Evolutionary conservation across 192 early-diverging fungal genomes (phyloP).

Genomic region (Spizellomyces sp.): DNA sequence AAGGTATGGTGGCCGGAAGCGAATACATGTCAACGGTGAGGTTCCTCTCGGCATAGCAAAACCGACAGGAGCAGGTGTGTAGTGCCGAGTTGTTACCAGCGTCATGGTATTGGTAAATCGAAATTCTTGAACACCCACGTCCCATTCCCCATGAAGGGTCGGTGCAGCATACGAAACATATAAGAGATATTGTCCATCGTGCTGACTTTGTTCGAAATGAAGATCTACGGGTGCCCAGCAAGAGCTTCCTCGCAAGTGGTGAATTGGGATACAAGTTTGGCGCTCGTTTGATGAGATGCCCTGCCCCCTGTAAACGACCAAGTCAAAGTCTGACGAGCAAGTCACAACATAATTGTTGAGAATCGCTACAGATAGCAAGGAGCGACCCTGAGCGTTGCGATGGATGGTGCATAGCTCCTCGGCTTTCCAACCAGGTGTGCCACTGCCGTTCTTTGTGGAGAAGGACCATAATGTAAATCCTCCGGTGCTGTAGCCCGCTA

Average conservation of each 20-base stretch:
- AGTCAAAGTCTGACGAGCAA: conserved; percentile 18
- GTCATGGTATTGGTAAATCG: conserved; percentile 1
- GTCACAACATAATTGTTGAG: conserved; percentile 8
- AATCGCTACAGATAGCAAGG: conserved; percentile 10
- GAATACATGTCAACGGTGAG: conserved; percentile 5
- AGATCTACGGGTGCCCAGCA: conserved; percentile 18
- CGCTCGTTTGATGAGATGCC: background rate
- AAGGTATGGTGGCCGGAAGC: conserved; percentile 45
- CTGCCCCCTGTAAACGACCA: background rate
- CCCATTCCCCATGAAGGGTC: background rate
- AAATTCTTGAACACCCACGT: conserved; percentile 11
- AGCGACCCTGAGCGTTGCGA: background rate
- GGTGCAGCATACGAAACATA: conserved; percentile 18
- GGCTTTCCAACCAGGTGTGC: background rate
- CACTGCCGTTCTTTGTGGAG: background rate
- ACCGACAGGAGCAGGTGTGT: background rate
- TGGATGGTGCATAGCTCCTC: background rate
- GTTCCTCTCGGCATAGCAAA: background rate
- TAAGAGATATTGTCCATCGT: background rate
- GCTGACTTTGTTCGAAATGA: background rate
- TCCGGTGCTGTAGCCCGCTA: background rate
- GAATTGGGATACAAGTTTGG: background rate
- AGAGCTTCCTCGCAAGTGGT: background rate
- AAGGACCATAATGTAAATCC: conserved; percentile 3
- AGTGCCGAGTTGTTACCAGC: conserved; percentile 3